Conservation (phyloP, 2,329 filamentous ascomycete species). For the Penicillium sp. region DNA sequence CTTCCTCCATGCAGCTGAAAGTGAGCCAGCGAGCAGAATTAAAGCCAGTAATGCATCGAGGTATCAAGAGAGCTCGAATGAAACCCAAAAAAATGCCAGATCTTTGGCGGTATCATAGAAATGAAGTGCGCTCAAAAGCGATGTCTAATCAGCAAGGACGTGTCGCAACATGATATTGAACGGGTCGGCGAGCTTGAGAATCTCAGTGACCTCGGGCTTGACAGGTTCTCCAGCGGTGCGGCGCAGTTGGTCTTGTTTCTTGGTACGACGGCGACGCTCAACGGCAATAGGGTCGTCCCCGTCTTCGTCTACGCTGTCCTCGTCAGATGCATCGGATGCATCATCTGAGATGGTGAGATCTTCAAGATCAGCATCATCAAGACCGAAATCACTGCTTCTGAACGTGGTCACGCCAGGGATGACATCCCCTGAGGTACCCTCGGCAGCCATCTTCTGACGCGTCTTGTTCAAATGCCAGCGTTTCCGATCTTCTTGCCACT, state of each 20-base stretch:
- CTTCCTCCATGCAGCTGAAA: neutral
- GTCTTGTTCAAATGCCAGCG: conserved; percentile 99
- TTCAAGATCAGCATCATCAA: conserved; percentile 78
- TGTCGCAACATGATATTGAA: conserved; percentile 80
- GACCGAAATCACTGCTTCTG: conserved; percentile 81
- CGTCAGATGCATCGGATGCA: conserved; percentile 63
- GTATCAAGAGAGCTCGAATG: neutral
- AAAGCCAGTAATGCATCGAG: neutral
- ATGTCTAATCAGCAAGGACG: conserved; percentile 71
- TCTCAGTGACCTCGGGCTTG: conserved; percentile 77
- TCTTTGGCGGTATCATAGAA: conserved; percentile 6
- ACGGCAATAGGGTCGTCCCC: conserved; percentile 78
- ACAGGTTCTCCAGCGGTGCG: conserved; percentile 78
- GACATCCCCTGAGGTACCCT: conserved; percentile 56
- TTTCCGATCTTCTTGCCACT: conserved; percentile 93
- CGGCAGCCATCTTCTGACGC: conserved; percentile 96
- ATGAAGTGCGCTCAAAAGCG: neutral
- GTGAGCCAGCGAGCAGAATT: neutral
- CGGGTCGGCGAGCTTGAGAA: conserved; percentile 75
- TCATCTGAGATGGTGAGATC: conserved; percentile 81
- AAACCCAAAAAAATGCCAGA: neutral
- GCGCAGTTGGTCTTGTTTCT: conserved; percentile 76
- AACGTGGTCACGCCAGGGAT: conserved; percentile 62
- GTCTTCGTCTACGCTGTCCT: conserved; percentile 74
- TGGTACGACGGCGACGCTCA: conserved; percentile 75